A percentile compares a stretch with the other conserved stretches of the same genome.
phyloP scores from a whole-genome alignment of 2,329 filamentous ascomycete species.

The Pseudofabraea citricarpa region DNA sequence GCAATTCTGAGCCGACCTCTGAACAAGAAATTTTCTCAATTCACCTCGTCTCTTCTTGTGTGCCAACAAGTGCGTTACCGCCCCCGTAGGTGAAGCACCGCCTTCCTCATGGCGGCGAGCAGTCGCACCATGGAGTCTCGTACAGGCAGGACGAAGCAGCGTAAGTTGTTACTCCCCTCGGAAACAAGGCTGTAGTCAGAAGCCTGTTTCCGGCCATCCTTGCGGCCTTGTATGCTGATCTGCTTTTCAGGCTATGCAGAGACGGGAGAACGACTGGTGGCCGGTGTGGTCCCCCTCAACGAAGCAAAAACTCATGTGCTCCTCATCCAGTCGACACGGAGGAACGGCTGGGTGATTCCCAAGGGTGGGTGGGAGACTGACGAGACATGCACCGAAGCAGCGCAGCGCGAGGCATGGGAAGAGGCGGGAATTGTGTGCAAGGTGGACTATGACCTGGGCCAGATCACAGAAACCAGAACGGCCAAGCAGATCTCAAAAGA shows the following conservation, averaged over 20 bases:
- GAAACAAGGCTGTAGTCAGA: slow-evolving; percentile 12
- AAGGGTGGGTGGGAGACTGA: slow-evolving; percentile 98
- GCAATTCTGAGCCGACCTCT: slow-evolving; percentile 15
- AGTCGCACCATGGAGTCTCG: slow-evolving; percentile 67
- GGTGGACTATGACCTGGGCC: slow-evolving; percentile 79
- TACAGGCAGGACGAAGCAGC: slow-evolving; percentile 73
- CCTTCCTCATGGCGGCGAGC: slow-evolving; percentile 29
- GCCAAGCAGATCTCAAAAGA: slow-evolving; percentile 69
- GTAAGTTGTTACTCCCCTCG: slow-evolving; percentile 49
- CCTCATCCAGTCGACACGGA: slow-evolving; percentile 86
- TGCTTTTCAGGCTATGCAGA: slow-evolving; percentile 72
- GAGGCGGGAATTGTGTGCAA: slow-evolving; percentile 88
- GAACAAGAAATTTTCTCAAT: slow-evolving; percentile 11
- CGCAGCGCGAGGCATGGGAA: slow-evolving; percentile 92
- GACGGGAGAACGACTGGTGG: slow-evolving; percentile 90
- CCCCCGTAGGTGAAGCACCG: slow-evolving; percentile 20
- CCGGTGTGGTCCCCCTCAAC: slow-evolving; percentile 87
- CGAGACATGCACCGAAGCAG: slow-evolving; percentile 80
- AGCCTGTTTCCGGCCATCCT: slow-evolving; percentile 10
- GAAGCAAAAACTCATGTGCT: slow-evolving; percentile 82
- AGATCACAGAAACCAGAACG: slow-evolving; percentile 78
- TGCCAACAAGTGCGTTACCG: slow-evolving; percentile 14
- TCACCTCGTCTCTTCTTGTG: slow-evolving; percentile 3
- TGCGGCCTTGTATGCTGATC: slow-evolving; percentile 25
- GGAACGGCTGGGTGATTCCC: slow-evolving; percentile 92